Evolutionary conservation across 2,329 filamentous ascomycete genomes (phyloP), one percentile per base, ranked within the genome.

Genomic region (Diaporthe australafricana): DNA sequence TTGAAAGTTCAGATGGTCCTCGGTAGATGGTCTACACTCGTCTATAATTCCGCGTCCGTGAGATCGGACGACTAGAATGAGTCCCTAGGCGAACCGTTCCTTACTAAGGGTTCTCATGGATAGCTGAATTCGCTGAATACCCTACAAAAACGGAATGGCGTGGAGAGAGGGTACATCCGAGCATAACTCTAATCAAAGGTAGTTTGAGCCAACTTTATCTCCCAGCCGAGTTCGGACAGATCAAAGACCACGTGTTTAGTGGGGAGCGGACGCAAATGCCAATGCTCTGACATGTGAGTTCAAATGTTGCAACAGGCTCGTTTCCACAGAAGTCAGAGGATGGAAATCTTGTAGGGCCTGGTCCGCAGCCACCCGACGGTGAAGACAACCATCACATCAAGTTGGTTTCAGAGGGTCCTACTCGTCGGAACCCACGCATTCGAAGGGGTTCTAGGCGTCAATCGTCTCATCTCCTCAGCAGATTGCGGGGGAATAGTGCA

Each of bases 381-480:
- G 14, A 65, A 65, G n/a, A 20, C 14, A 17, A 25, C n/a, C 45
- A 38, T 16, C 60, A 65, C 45, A 50, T n/a, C 60, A 25, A 16
- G 60, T 12, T 65, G 20, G 60, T 65, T 65, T 65, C 60, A 65
- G 56, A 30, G 16, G 9, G 14, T 38, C 14, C 27, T 50, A 25
- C 45, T 65, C 45, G 45, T 38, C 45, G 42, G 45, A 50, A 38
- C 45, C 27, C 1, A 14, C 30, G 22, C n/a, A 50, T 20, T 5
- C 11, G 30, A 65, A 25, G 8, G 56, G 25, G 8, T 30, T 60
- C 38, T 45, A 57, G 22, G 25, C 22, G 38, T 16, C 40, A 17
- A 20, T 42, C 56, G 38, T 60, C 56, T 45, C 56, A 45, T 42
- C 56, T 60, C 3, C 14, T 20, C 14, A 42, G 35, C 14, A 17